Evolutionary conservation across 352 stramenopile genomes (phyloP).

Genomic region (Phytophthora cactorum): DNA sequence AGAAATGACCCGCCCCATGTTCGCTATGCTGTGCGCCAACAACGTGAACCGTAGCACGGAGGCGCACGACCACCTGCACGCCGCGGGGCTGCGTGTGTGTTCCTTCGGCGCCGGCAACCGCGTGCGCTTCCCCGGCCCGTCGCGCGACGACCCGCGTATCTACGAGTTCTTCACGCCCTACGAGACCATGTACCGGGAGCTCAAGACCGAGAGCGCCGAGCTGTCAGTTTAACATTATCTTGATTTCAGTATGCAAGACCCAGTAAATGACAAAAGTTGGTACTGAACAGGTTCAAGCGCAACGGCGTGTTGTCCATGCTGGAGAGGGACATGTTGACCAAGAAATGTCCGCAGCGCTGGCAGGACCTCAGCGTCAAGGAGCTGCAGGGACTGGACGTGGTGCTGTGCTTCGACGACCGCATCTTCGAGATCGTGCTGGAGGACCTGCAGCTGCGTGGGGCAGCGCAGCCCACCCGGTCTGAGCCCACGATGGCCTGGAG

Average conservation of each 20-base stretch:
- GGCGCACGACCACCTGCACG: constrained; percentile 86
- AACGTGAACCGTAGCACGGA: constrained; percentile 93
- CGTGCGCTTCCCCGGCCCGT: constrained; percentile 83
- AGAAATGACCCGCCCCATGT: constrained; percentile 53
- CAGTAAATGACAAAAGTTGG: constrained; percentile 10
- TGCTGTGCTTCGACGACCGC: constrained; percentile 92
- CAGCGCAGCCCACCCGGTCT: constrained; percentile 8
- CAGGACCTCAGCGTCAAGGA: constrained; percentile 82
- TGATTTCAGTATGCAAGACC: constrained; percentile 1
- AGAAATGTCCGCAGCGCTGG: constrained; percentile 85
- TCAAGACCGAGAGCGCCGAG: constrained; percentile 80
- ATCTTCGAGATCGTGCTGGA: constrained; percentile 91
- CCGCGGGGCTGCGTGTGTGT: constrained; percentile 77
- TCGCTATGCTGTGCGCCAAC: constrained; percentile 90
- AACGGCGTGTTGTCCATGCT: constrained; percentile 89
- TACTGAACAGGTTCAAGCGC: constrained; percentile 63
- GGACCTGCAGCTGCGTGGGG: constrained; percentile 68
- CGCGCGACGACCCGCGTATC: constrained; percentile 76
- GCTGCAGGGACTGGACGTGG: constrained; percentile 79
- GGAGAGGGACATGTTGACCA: constrained; percentile 88
- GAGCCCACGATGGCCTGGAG: constrained; percentile 57
- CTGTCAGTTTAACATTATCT: constrained; percentile 37
- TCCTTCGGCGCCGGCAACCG: constrained; percentile 89
- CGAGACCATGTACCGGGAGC: constrained; percentile 84
- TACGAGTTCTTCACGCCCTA: constrained; percentile 92